phyloP scores from a whole-genome alignment of 2,329 filamentous ascomycete species.

The Penicillium sp. region DNA sequence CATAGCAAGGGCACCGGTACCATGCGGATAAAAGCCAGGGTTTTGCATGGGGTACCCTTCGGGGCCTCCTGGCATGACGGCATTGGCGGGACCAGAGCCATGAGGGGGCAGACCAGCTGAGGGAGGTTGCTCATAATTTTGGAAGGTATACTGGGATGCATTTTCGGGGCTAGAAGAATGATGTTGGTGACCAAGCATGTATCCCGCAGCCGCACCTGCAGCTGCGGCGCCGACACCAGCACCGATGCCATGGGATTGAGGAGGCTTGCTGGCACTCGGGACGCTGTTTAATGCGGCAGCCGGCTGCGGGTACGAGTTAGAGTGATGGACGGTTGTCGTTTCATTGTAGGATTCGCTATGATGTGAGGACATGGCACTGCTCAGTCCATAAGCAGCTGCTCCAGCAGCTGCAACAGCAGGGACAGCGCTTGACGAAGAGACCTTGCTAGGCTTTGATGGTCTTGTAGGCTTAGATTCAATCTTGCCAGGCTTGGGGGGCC shows the following conservation, averaged over 20 bases:
- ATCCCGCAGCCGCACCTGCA: slow-evolving; percentile 44
- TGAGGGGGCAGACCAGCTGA: slow-evolving; percentile 15
- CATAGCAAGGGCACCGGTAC: slow-evolving; percentile 45
- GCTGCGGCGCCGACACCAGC: slow-evolving; percentile 40
- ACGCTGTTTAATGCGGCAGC: slow-evolving; percentile 9
- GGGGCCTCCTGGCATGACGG: slow-evolving; percentile 45
- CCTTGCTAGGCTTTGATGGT: slow-evolving; percentile 22
- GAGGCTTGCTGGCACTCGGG: slow-evolving; percentile 21
- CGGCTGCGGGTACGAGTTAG: slow-evolving; percentile 21
- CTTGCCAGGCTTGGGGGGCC: slow-evolving; percentile 29
- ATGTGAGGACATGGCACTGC: slow-evolving; percentile 30
- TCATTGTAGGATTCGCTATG: slow-evolving; percentile 17
- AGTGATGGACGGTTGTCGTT: slow-evolving; percentile 13
- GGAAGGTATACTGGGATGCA: slow-evolving; percentile 32
- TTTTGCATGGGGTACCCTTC: slow-evolving; percentile 33
- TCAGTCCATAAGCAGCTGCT: slow-evolving; percentile 45
- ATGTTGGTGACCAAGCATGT: slow-evolving; percentile 38
- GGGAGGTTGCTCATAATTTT: slow-evolving; percentile 28
- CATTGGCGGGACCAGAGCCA: slow-evolving; percentile 33
- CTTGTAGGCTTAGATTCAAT: slow-evolving; percentile 27
- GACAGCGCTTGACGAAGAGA: slow-evolving; percentile 32
- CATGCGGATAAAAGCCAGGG: slow-evolving; percentile 32
- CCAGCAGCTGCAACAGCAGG: slow-evolving; percentile 29
- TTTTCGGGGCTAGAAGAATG: slow-evolving; percentile 30
- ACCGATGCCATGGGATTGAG: slow-evolving; percentile 33